phyloP scores from a whole-genome alignment of 352 stramenopile genomes.

The Globisporangium abappressorium region DNA sequence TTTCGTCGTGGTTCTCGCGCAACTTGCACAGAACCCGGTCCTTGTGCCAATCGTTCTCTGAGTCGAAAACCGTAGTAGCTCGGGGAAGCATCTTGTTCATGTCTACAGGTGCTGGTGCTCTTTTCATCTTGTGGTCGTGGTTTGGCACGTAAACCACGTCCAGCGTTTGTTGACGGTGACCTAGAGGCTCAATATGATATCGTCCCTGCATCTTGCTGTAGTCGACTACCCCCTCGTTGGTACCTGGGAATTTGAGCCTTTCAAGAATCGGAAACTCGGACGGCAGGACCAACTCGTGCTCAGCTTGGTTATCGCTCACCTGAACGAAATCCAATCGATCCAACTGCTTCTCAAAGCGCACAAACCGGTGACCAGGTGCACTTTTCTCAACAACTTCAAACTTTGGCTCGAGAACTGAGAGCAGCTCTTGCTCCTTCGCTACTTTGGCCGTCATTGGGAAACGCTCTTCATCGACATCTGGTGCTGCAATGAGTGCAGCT shows the following conservation, averaged over 20 bases:
- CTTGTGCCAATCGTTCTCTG: not conserved
- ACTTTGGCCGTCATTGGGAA: constrained; percentile 10
- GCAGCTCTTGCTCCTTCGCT: not conserved
- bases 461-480: constrained; percentile 4
- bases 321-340: constrained; percentile 4
- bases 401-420: constrained; percentile 11
- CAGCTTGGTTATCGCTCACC: not conserved
- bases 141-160: constrained; percentile 3
- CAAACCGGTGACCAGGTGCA: constrained; percentile 14
- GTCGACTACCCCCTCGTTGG: not conserved
- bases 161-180: not conserved
- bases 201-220: constrained; percentile 12
- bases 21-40: constrained; percentile 10
- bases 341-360: constrained; percentile 15
- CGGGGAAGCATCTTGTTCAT: constrained; percentile 9
- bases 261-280: constrained; percentile 9
- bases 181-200: not conserved
- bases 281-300: constrained; percentile 3
- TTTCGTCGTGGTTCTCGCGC: constrained; percentile 13
- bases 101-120: not conserved
- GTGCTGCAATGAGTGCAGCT: not conserved
- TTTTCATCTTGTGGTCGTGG: not conserved
- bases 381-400: constrained; percentile 9
- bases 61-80: not conserved
- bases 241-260: constrained; percentile 3